phyloP scores from a whole-genome alignment of 441 rosid species.

The Brassica hybrid region DNA sequence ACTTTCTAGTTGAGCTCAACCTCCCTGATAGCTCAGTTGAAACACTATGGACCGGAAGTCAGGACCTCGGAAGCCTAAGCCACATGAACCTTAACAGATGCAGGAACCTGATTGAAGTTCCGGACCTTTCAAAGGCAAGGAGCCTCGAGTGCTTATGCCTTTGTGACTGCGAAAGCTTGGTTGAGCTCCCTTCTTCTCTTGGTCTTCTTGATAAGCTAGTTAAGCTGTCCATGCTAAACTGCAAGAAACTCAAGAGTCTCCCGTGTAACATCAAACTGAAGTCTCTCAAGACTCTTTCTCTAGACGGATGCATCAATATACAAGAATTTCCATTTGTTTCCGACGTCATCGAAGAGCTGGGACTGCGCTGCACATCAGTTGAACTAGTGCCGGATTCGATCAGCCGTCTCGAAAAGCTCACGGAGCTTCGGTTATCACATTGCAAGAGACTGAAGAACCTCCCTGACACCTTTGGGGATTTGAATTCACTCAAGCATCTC shows the following conservation, averaged over 20 bases:
- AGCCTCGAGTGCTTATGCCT: constrained; percentile 15
- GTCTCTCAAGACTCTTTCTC: constrained; percentile 30
- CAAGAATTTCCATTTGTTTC: constrained; percentile 26
- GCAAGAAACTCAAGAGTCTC: constrained; percentile 29
- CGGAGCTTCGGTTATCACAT: neutral
- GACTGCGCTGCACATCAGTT: constrained; percentile 18
- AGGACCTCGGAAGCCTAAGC: constrained; percentile 30
- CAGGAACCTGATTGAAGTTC: constrained; percentile 24
- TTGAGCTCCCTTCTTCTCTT: constrained; percentile 29
- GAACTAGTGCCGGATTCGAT: constrained; percentile 12
- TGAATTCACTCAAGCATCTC: constrained; percentile 18
- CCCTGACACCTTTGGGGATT: constrained; percentile 24
- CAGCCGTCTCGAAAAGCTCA: constrained; percentile 18
- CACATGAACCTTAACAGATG: constrained; percentile 33
- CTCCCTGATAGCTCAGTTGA: constrained; percentile 37
- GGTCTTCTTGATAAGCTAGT: constrained; percentile 27
- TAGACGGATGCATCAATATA: constrained; percentile 33
- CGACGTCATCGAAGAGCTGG: constrained; percentile 9
- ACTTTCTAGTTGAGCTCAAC: constrained; percentile 30
- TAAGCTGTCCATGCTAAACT: constrained; percentile 11
- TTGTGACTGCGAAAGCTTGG: constrained; percentile 20
- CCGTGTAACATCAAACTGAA: constrained; percentile 30
- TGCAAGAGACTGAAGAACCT: constrained; percentile 41
- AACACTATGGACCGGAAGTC: constrained; percentile 41
- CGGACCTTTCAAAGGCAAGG: constrained; percentile 34